phyloP scores from a whole-genome alignment of 441 rosid genomes.

The Populus tomentosa region DNA sequence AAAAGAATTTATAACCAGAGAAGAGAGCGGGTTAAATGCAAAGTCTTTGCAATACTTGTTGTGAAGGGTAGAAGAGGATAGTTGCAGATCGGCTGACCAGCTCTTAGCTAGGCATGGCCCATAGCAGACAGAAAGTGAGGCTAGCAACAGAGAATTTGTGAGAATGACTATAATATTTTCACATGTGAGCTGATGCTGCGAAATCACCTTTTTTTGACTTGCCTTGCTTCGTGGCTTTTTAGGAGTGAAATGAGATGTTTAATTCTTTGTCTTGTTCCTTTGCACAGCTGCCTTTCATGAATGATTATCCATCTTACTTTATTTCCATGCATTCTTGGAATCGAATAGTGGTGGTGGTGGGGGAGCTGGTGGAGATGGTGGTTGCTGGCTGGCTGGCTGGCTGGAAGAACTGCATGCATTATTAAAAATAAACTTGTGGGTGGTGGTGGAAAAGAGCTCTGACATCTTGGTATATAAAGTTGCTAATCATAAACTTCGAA shows the following conservation, averaged over 20 bases:
- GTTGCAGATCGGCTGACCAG: no score
- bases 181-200: slow-evolving; percentile 6
- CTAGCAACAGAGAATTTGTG: slow-evolving; percentile 1
- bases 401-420: neutral
- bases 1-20: no score
- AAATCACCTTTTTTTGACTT: neutral
- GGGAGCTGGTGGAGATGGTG: neutral
- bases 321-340: neutral
- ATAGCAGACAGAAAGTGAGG: slow-evolving; percentile 6
- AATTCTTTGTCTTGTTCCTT: neutral
- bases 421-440: no score
- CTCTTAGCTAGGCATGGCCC: no score
- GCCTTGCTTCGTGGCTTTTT: neutral
- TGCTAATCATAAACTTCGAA: neutral
- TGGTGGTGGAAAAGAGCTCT: neutral
- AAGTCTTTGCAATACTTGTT: no score
- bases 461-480: neutral
- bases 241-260: neutral
- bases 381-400: neutral
- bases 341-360: neutral
- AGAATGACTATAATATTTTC: slow-evolving; percentile 36
- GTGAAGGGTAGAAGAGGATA: no score
- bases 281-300: neutral
- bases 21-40: no score
- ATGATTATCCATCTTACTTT: neutral